Evolutionary conservation across 495 filamentous ascomycete species (phyloP), one percentile per base, ranked within the genome.

Genomic region (Aspergillus conjunctus): DNA sequence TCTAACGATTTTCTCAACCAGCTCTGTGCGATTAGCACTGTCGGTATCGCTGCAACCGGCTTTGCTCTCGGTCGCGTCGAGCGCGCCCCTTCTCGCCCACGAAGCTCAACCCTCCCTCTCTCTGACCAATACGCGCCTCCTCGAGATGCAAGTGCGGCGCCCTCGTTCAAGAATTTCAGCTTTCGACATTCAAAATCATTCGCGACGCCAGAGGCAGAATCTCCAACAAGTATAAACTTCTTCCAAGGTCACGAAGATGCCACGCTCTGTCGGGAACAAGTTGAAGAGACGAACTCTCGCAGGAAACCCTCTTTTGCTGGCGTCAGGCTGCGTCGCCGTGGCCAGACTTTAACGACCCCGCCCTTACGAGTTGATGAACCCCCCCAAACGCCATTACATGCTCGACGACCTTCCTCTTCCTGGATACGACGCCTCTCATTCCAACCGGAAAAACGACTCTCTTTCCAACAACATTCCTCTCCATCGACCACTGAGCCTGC

Each of bases 341-440:
- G 77, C n/a, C 71, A 75, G 64, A 77, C 73, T 51, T 74, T 77
- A 17, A 73, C 74, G 48, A 72, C 61, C 43, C 71, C 73, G 2
- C 71, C 75, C 1, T 49, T 71, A 22, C 66, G 53, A 55, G 70
- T 67, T 43, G 61, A 66, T 4, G 74, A 73, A 33, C 50, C 73
- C 60, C 54, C 66, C 31, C 50, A 66, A 6, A 51, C 79, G 41
- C 81, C 79, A 56, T 74, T 61, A 20, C 78, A 68, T 57, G 61
- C 71, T 50, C 84, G 68, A 66, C 81, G 62, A 74, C 81, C 65
- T 58, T 87, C 70, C 34, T 82, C 89, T 12, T 88, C 88, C n/a
- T 94, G 91, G 89, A 81, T 93, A 55, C 82, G 84, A 68, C 85
- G 90, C 32, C 75, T 93, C 53, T 95, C 89, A n/a, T 91, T 89